Evolutionary conservation across 129 eudicot species (phyloP).

Genomic region (Pseudognaphalium luteoalbum): DNA sequence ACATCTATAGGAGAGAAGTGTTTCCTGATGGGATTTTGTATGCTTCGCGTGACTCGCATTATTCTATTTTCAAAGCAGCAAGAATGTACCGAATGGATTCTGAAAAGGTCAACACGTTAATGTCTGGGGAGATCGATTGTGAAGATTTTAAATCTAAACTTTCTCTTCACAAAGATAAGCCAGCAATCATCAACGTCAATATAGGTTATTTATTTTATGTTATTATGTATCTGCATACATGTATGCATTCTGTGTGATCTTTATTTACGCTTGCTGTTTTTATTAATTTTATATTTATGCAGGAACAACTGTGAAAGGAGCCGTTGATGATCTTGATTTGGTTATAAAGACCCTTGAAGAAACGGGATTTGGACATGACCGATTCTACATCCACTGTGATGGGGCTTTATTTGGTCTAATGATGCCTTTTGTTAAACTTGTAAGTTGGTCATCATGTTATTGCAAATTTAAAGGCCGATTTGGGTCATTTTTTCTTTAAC

Average conservation of each 20-base stretch:
- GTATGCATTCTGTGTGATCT: slow-evolving; percentile 7
- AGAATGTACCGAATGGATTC: slow-evolving; percentile 97
- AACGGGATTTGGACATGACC: slow-evolving; percentile 78
- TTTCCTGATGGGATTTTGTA: slow-evolving; percentile 93
- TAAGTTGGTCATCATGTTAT: slow-evolving; percentile 32
- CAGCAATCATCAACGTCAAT: slow-evolving; percentile 90
- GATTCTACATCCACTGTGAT: slow-evolving; percentile 95
- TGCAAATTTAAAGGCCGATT: background rate
- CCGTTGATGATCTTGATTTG: slow-evolving; percentile 98
- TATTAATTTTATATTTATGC: slow-evolving; percentile 15
- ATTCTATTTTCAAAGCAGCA: slow-evolving; percentile 97
- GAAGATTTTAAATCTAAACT: slow-evolving; percentile 74
- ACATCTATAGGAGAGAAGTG: slow-evolving; percentile 83
- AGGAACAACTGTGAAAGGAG: slow-evolving; percentile 99
- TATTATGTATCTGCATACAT: background rate
- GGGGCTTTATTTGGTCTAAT: slow-evolving; percentile 96
- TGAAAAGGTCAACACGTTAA: slow-evolving; percentile 68
- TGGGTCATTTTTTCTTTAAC: slow-evolving; percentile 8
- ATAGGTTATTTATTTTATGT: slow-evolving; percentile 58
- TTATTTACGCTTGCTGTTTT: background rate
- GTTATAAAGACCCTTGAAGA: slow-evolving; percentile 92
- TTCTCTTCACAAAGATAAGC: slow-evolving; percentile 72
- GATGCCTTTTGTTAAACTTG: slow-evolving; percentile 97
- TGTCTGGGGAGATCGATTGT: slow-evolving; percentile 92
- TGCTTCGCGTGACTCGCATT: slow-evolving; percentile 87